A percentile compares a stretch with the other conserved stretches of the same genome.
phyloP scores from a whole-genome alignment of 2,329 filamentous ascomycete genomes.

The Macrophomina phaseolina region DNA sequence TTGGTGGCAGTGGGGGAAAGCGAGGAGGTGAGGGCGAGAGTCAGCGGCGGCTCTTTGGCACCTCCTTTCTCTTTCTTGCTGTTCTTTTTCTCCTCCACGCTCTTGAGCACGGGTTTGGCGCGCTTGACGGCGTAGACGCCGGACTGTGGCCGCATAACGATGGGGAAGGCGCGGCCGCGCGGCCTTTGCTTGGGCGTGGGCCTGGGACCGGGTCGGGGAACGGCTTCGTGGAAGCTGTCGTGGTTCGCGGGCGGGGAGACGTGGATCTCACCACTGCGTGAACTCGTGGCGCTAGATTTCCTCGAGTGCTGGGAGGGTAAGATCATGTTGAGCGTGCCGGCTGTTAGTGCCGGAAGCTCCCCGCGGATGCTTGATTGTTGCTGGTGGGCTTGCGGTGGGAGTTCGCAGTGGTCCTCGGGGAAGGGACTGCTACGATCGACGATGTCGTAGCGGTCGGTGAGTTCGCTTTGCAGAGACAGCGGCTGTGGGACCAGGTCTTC shows the following conservation, averaged over 20 bases:
- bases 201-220: neutral
- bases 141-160: neutral
- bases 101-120: neutral
- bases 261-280: conserved; percentile 19
- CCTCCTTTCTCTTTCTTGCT: neutral
- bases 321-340: conserved; percentile 25
- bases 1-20: neutral
- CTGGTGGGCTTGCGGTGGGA: neutral
- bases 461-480: neutral
- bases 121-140: conserved; percentile 8
- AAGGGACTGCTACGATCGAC: conserved; percentile 9
- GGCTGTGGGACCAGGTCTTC: neutral
- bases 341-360: conserved; percentile 19
- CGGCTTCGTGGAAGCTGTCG: neutral
- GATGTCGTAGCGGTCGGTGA: neutral
- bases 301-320: conserved; percentile 14
- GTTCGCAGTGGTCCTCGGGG: conserved; percentile 2
- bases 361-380: conserved; percentile 10
- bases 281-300: conserved; percentile 7
- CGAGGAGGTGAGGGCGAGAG: conserved; percentile 10
- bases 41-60: neutral
- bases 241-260: conserved; percentile 14
- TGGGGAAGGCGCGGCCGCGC: conserved; percentile 7
- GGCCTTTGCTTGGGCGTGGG: neutral
- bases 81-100: conserved; percentile 5